phyloP scores from a whole-genome alignment of 2,329 filamentous ascomycete species.

The Colletotrichum lini region DNA sequence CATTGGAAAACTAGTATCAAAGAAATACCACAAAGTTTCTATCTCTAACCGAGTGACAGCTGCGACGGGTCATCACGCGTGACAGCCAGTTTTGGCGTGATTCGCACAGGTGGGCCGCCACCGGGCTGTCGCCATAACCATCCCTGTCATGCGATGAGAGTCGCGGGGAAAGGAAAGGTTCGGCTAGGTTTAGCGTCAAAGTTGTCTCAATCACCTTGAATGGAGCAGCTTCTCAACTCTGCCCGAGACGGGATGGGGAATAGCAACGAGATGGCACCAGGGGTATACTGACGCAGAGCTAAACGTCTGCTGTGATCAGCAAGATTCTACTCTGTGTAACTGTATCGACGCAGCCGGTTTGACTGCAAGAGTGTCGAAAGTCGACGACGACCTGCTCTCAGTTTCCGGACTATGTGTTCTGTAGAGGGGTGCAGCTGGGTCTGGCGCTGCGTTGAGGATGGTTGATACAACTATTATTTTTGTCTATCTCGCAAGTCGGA shows the following conservation, averaged over 20 bases:
- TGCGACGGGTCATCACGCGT: neutral
- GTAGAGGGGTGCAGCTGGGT: neutral
- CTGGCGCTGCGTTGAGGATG: neutral
- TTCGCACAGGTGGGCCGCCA: slow-evolving; percentile 6
- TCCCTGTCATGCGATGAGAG: neutral
- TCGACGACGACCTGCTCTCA: too few species aligned
- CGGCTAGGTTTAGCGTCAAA: neutral
- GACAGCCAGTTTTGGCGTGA: slow-evolving; percentile 10
- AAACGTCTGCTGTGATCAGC: too few species aligned
- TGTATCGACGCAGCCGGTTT: too few species aligned
- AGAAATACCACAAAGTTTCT: neutral
- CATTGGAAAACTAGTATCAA: neutral
- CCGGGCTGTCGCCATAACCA: neutral
- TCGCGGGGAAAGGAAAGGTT: slow-evolving; percentile 10
- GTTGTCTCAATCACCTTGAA: neutral
- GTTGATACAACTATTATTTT: neutral
- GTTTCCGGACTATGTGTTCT: too few species aligned
- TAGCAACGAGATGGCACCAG: neutral
- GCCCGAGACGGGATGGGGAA: neutral
- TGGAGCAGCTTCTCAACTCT: neutral
- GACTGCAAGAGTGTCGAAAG: too few species aligned
- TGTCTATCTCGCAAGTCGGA: slow-evolving; percentile 25
- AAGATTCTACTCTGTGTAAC: too few species aligned
- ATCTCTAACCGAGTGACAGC: neutral
- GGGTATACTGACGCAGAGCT: too few species aligned